Percentiles rank a stretch among this genome's conserved stretches.
These are phyloP conservation scores for Paecilomyces sp. DNA, from an alignment of 2,329 filamentous ascomycete species.

Conservation along the genomic window DNA sequence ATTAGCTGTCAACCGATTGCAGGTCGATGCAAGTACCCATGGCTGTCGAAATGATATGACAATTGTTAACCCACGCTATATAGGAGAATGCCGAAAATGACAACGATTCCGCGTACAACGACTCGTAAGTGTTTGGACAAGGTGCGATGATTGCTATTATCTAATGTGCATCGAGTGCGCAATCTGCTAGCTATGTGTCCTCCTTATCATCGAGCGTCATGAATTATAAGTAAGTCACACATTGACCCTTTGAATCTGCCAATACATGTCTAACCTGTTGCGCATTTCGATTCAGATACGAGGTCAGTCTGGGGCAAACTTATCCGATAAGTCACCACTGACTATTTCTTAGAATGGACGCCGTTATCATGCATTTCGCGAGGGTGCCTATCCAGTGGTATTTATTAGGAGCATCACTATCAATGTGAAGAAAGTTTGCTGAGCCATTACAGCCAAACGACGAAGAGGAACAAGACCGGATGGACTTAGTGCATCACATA, in stretches of 20 bases:
- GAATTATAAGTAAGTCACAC: not conserved
- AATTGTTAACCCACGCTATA: not conserved
- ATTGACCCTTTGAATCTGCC: too few relatives aligned
- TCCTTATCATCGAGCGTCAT: not conserved
- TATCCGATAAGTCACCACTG: not conserved
- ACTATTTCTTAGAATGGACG: constrained; percentile 11
- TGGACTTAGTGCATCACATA: constrained; percentile 1
- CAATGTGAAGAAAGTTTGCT: not conserved
- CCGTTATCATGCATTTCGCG: constrained; percentile 16
- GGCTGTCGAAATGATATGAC: not conserved
- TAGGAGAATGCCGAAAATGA: not conserved
- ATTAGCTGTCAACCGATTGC: not conserved
- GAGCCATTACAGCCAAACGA: constrained; percentile 15
- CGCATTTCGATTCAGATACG: not conserved
- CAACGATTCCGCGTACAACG: not conserved
- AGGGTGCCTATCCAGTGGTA: constrained; percentile 12
- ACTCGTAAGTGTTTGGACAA: not conserved
- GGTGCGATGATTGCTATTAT: not conserved
- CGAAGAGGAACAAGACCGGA: constrained; percentile 8
- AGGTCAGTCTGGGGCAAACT: not conserved
- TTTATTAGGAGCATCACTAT: not conserved
- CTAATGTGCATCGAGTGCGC: not conserved
- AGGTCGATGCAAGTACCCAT: not conserved
- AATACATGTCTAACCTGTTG: not conserved
- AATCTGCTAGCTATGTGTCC: not conserved